Evolutionary conservation across 148 eudicot genomes (phyloP).

Genomic region (Rhododendron vialii): DNA sequence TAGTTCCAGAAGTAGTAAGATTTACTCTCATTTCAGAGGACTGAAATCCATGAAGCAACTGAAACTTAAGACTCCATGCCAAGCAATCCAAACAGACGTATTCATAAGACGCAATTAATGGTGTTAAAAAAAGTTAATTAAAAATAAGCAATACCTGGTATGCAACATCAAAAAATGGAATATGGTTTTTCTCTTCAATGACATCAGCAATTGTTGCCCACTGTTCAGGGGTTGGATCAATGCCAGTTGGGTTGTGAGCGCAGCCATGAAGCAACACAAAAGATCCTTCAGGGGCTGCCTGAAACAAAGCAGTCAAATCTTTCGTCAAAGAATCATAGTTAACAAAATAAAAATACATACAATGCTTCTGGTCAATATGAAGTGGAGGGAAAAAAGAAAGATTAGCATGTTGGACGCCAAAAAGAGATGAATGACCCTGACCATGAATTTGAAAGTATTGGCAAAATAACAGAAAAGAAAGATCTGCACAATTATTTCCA

Average conservation of each 20-base stretch:
- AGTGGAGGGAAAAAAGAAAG: neutral
- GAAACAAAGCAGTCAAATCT: slow-evolving; percentile 18
- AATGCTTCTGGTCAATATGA: neutral
- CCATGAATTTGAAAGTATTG: neutral
- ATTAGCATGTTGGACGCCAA: neutral
- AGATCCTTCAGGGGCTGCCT: slow-evolving; percentile 96
- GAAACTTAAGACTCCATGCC: neutral
- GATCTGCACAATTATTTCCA: neutral
- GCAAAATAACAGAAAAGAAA: neutral
- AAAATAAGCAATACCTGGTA: slow-evolving; percentile 58
- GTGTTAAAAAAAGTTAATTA: neutral
- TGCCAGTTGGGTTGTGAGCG: slow-evolving; percentile 99
- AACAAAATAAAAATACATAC: neutral
- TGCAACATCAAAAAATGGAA: slow-evolving; percentile 98
- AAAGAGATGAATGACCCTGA: neutral
- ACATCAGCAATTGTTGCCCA: slow-evolving; percentile 93
- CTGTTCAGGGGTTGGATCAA: slow-evolving; percentile 93
- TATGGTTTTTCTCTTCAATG: slow-evolving; percentile 82
- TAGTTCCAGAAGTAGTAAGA: neutral
- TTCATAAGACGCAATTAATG: no score
- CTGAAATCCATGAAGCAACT: neutral
- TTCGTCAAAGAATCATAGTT: neutral
- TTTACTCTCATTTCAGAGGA: neutral
- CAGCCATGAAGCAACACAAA: slow-evolving; percentile 95
- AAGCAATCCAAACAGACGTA: neutral